Evolutionary conservation across 768 basidiomycete species (phyloP), one percentile per base, ranked within the genome.

Genomic region (Lactarius sp.): DNA sequence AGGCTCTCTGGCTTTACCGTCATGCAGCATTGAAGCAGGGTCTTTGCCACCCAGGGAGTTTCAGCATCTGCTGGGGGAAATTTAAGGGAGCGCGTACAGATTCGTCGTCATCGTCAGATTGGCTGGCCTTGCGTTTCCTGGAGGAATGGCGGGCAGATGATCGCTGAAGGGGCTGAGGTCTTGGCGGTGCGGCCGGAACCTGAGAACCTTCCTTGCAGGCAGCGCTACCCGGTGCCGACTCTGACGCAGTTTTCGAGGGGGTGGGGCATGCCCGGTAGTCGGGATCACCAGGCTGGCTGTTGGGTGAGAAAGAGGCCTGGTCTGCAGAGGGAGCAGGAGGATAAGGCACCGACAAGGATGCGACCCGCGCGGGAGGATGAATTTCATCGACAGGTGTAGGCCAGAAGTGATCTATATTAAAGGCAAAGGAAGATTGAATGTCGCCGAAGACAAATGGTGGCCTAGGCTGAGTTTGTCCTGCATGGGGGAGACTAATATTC

Each of bases 1-100:
- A 64, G 62, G 57, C 62, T 64, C 57, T 64, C 62, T 6, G 62
- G 58, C 52, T 64, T 64, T 10, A 64, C 62, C 52, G 3, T 64
- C 57, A 59, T 36, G 57, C 62, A 64, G 33, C 62, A 64, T n/a
- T 54, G 62, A 36, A 64, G 62, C 27, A 64, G 20, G 47, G 16
- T n/a, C 56, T 64, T 64, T 18, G 10, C 2, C 33, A 4, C 31
- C n/a, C 27, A 12, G 16, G n/a, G 7, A 20, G 20, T 33, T 54
- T 64, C 39, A 64, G 39, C 37, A 36, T 37, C 12, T 13, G 62
- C 9, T 36, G n/a, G 20, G 16, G 22, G 44, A 42, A 34, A 33
- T 27, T 55, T 42, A n/a, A 59, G 31, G 54, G 31, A 4, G 53
- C 31, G 46, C 62, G 16, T 59, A 64, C 62, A 12, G 52, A 20